Base-by-base conservation (phyloP, 768 basidiomycete species). In the Boletus bicolor region DNA sequence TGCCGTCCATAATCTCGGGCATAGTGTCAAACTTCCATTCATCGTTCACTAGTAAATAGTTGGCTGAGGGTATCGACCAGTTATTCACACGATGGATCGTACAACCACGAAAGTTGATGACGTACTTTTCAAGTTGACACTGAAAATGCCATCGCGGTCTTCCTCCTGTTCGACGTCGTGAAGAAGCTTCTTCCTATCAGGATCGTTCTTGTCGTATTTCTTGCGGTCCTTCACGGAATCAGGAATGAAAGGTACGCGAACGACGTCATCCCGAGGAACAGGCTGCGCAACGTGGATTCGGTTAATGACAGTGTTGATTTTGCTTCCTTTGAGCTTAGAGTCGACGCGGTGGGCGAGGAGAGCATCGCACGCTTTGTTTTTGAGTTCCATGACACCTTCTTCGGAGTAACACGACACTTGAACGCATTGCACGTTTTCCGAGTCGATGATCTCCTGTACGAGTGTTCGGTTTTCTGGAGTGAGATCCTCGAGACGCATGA, bases 1-100 rank as follows among this genome's bases (percentile, higher is more conserved):
- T 98, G 75, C 97, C 97, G 62, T 98, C 86, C 87, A 93, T 86
- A 67, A 99, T 91, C 72, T 99, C 97, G n/a, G 97, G 97, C n/a
- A 98, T 89, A 61, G 84, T 79, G 67, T 99, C 97, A 76, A 84
- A 78, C 77, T 97, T 99, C 97, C 97, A 99, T 43, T 91, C 87
- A 37, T 89, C 85, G 68, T 97, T 86, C 24, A 84, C 79, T 55
- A 99, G 84, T 28, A 97, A 54, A 74, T 97, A 98, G 72, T 92
- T 83, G 80, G 93, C 95, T 98, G 75, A 46, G 61, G 44, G 58
- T 5, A 47, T 28, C 28, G 39, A n/a, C n/a, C 49, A 53, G 34
- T 44, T 21, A 45, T 43, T 56, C 11, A 64, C 32, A 8, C n/a
- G n/a, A 17, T 32, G 32, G 2, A 32, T 50, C 51, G 28, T n/a